Percentiles rank a stretch among this genome's conserved stretches.
phyloP scores from a whole-genome alignment of 2,329 filamentous ascomycete genomes.

The Aureobasidium musti region DNA sequence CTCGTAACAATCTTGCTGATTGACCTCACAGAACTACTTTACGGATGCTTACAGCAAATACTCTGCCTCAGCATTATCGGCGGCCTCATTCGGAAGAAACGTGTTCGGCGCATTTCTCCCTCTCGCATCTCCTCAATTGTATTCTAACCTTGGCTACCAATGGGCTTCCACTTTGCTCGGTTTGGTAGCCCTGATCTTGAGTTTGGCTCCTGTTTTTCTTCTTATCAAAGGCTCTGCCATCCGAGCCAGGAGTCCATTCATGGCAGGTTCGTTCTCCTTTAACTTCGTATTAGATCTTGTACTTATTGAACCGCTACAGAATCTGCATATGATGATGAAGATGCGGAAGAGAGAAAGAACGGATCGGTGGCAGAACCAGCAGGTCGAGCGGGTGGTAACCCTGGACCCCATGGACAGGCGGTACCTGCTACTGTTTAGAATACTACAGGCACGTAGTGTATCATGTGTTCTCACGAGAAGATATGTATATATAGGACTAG shows the following conservation, averaged over 20 bases:
- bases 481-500: background rate
- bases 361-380: slow-evolving; percentile 5
- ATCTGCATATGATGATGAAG: slow-evolving; percentile 36
- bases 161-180: slow-evolving; percentile 51
- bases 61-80: slow-evolving; percentile 78
- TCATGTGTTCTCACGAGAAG: no score
- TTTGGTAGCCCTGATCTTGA: slow-evolving; percentile 47
- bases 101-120: slow-evolving; percentile 50
- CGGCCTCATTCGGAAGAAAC: slow-evolving; percentile 51
- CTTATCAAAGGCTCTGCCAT: slow-evolving; percentile 38
- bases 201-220: slow-evolving; percentile 47
- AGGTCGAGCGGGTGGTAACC: background rate
- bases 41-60: slow-evolving; percentile 85
- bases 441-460: no score
- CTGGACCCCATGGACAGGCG: slow-evolving; percentile 18
- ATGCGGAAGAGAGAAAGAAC: slow-evolving; percentile 30
- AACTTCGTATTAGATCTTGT: slow-evolving; percentile 72
- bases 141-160: slow-evolving; percentile 48
- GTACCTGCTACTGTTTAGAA: slow-evolving; percentile 9
- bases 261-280: slow-evolving; percentile 51
- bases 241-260: slow-evolving; percentile 33
- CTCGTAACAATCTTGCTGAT: slow-evolving; percentile 29
- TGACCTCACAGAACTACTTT: slow-evolving; percentile 65
- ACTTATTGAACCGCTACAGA: slow-evolving; percentile 37
- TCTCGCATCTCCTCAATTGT: slow-evolving; percentile 49